phyloP scores from a whole-genome alignment of 2,329 filamentous ascomycete species.

The Trichoderma brevicompactum region DNA sequence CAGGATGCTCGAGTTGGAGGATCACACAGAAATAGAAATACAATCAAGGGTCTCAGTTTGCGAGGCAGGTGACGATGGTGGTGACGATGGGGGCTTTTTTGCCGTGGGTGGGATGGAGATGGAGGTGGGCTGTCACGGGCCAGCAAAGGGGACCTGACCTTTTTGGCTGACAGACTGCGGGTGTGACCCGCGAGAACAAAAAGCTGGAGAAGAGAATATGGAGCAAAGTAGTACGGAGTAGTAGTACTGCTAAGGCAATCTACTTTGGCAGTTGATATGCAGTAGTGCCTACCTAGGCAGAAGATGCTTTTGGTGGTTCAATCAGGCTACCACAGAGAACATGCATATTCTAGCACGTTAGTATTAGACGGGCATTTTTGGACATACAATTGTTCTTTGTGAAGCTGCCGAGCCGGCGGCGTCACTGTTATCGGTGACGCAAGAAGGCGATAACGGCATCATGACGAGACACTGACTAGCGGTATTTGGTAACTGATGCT shows the following conservation, averaged over 20 bases:
- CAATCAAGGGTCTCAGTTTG: slow-evolving; percentile 3
- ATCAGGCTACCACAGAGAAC: too few species aligned
- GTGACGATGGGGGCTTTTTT: slow-evolving; percentile 13
- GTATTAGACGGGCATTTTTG: too few species aligned
- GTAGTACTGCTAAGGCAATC: background rate
- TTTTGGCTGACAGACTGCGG: slow-evolving; percentile 3
- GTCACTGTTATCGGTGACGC: slow-evolving; percentile 21
- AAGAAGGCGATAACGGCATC: slow-evolving; percentile 23
- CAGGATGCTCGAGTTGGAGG: background rate
- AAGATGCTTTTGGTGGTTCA: too few species aligned
- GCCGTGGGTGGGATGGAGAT: slow-evolving; percentile 5
- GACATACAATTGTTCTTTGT: background rate
- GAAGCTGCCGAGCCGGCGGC: too few species aligned
- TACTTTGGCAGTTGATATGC: too few species aligned
- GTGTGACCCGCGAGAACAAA: slow-evolving; percentile 1
- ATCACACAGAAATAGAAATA: slow-evolving; percentile 12
- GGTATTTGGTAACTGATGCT: slow-evolving; percentile 6
- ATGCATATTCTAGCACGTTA: too few species aligned
- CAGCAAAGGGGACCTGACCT: slow-evolving; percentile 4
- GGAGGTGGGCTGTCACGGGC: slow-evolving; percentile 24
- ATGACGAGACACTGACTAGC: slow-evolving; percentile 17
- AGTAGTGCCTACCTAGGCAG: too few species aligned
- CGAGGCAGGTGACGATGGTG: slow-evolving; percentile 24
- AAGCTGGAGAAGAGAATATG: background rate
- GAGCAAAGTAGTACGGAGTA: background rate